These are phyloP conservation scores for Camelina laxa DNA, from an alignment of 345 rosid species.

Conservation along the genomic window DNA sequence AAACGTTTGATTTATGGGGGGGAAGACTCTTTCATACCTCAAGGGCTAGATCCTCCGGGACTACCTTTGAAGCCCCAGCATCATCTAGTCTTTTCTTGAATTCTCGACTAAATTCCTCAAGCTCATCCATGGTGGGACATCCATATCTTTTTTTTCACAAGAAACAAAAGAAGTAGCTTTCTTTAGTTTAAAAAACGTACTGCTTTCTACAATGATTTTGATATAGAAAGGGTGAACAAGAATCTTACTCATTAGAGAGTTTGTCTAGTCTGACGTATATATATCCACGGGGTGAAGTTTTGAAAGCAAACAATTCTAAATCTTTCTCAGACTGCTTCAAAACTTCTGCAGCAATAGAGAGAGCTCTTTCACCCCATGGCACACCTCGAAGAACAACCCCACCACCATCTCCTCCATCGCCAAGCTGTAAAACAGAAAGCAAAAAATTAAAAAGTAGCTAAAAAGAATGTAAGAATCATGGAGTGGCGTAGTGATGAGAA, in stretches of 20 bases:
- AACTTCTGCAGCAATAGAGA: conserved; percentile 65
- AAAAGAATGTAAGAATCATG: conserved; percentile 3
- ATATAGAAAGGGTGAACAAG: conserved; percentile 3
- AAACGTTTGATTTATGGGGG: neutral
- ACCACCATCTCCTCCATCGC: conserved; percentile 95
- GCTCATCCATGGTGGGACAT: conserved; percentile 85
- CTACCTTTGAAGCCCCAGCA: conserved; percentile 62
- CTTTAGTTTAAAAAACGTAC: conserved; percentile 1
- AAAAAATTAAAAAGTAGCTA: neutral
- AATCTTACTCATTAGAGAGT: conserved; percentile 64
- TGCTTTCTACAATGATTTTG: neutral
- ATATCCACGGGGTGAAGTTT: conserved; percentile 77
- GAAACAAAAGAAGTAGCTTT: neutral
- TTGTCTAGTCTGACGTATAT: conserved; percentile 82
- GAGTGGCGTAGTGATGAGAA: conserved; percentile 21
- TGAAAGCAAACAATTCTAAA: conserved; percentile 71
- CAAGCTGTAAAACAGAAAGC: conserved; percentile 49
- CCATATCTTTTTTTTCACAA: conserved; percentile 68
- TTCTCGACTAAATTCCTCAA: conserved; percentile 67
- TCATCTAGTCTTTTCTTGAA: conserved; percentile 80
- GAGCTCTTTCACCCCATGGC: conserved; percentile 74
- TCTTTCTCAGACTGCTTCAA: conserved; percentile 57
- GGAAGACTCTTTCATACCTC: conserved; percentile 55
- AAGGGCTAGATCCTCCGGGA: conserved; percentile 83
- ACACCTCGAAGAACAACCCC: conserved; percentile 74